phyloP scores from a whole-genome alignment of 176 grass and related monocot species.

The Aegilops umbellulata region DNA sequence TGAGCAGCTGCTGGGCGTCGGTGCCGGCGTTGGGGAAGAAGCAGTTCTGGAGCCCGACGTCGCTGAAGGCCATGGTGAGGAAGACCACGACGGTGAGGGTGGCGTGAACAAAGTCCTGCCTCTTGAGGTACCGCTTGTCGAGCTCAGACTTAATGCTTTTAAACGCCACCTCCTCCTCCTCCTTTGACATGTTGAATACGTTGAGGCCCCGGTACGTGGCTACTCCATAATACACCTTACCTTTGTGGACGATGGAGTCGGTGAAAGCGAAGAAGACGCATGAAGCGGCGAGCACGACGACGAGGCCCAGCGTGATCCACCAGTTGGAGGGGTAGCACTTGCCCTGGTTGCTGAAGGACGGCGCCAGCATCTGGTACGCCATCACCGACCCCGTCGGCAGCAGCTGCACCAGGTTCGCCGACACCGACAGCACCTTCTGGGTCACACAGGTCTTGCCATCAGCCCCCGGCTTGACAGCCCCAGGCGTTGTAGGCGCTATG shows the following conservation, averaged over 20 bases:
- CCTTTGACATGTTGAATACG: constrained; percentile 5
- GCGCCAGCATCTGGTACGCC: background rate
- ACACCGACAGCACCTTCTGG: background rate
- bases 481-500: no score
- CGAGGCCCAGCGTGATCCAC: background rate
- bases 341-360: background rate
- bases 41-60: background rate
- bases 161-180: no score
- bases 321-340: constrained; percentile 39
- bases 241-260: constrained; percentile 28
- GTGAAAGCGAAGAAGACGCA: constrained; percentile 48
- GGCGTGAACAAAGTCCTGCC: constrained; percentile 23
- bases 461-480: no score
- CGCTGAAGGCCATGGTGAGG: background rate
- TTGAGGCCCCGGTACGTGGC: constrained; percentile 29
- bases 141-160: no score
- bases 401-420: background rate
- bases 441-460: background rate
- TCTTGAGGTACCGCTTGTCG: background rate
- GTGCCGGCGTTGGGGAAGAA: constrained; percentile 17
- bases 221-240: constrained; percentile 46
- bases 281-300: background rate
- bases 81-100: background rate
- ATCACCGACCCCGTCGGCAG: background rate
- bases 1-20: constrained; percentile 25